Percentiles rank a stretch among this genome's conserved stretches.
These are phyloP conservation scores for Diplosphaera chodatii DNA, from an alignment of 139 green algal species.

Conservation along the genomic window DNA sequence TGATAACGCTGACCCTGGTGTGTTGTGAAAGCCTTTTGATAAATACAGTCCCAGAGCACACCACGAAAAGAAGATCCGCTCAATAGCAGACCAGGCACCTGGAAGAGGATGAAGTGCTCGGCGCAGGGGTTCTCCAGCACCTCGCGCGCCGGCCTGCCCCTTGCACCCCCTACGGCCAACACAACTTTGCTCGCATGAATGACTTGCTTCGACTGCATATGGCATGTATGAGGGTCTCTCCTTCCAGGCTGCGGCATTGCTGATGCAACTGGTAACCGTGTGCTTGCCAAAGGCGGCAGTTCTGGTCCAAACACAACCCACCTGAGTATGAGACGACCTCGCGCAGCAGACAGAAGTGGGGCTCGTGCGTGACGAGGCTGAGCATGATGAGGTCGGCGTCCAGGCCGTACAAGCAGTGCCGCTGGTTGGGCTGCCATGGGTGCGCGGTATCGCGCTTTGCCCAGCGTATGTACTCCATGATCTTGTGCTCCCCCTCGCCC, in stretches of 20 bases:
- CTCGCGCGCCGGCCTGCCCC: conserved; percentile 77
- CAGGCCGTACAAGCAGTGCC: conserved; percentile 93
- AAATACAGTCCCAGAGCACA: too few relatives aligned
- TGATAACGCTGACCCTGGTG: too few relatives aligned
- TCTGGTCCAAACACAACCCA: background rate
- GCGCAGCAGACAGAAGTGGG: conserved; percentile 91
- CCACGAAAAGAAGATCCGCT: too few relatives aligned
- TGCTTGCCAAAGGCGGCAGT: too few relatives aligned
- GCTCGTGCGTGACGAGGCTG: conserved; percentile 87
- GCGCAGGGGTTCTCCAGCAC: conserved; percentile 79
- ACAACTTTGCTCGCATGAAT: too few relatives aligned
- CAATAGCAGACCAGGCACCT: conserved; percentile 18
- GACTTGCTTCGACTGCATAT: too few relatives aligned
- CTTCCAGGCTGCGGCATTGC: conserved; percentile 6
- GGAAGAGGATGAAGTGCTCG: conserved; percentile 90
- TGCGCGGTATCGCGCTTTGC: conserved; percentile 28
- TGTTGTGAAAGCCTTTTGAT: too few relatives aligned
- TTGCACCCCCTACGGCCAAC: conserved; percentile 47
- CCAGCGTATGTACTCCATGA: conserved; percentile 95
- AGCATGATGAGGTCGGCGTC: conserved; percentile 96
- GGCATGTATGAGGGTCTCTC: too few relatives aligned
- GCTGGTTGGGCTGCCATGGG: conserved; percentile 53
- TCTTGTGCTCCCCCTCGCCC: conserved; percentile 96
- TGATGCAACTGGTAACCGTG: background rate
- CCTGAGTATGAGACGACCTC: conserved; percentile 47